Percentiles rank a stretch among this genome's conserved stretches.
Conservation (phyloP, 805 yeast genomes). For the Maudiozyma turicensis region DNA sequence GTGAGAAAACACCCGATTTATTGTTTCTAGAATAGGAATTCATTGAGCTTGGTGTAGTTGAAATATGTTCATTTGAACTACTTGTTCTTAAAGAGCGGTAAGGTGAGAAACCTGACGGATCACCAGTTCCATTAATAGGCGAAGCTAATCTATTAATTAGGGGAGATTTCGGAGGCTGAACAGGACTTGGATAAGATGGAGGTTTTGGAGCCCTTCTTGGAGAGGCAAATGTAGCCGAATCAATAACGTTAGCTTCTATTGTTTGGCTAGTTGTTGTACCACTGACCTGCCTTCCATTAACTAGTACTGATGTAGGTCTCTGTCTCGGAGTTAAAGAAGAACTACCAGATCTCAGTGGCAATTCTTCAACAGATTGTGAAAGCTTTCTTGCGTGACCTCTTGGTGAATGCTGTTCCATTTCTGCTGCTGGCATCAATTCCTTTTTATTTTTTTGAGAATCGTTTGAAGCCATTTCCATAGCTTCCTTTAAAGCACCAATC, state of each 20-base stretch:
- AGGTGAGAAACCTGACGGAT: constrained; percentile 19
- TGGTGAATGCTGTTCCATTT: constrained; percentile 14
- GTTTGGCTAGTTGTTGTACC: not conserved
- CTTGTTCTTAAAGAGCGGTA: constrained; percentile 10
- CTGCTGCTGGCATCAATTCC: constrained; percentile 35
- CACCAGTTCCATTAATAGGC: constrained; percentile 6
- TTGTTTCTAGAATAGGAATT: not conserved
- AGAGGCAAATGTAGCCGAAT: constrained; percentile 38
- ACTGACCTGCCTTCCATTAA: constrained; percentile 7
- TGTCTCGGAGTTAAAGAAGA: not conserved
- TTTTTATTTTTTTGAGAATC: not conserved
- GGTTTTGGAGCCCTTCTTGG: constrained; percentile 72
- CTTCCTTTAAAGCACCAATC: constrained; percentile 52
- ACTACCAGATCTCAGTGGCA: constrained; percentile 4
- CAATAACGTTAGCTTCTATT: constrained; percentile 4
- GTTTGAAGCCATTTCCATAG: not conserved
- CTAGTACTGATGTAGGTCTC: constrained; percentile 13
- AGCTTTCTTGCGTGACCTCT: constrained; percentile 10
- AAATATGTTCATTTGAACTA: not conserved
- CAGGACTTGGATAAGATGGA: constrained; percentile 41
- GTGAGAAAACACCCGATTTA: constrained; percentile 1
- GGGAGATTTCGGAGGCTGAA: constrained; percentile 30
- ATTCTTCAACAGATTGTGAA: constrained; percentile 18
- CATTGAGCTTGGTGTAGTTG: not conserved
- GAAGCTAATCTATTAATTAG: constrained; percentile 5